phyloP scores from a whole-genome alignment of 441 rosid genomes.

The Populus hybrid region DNA sequence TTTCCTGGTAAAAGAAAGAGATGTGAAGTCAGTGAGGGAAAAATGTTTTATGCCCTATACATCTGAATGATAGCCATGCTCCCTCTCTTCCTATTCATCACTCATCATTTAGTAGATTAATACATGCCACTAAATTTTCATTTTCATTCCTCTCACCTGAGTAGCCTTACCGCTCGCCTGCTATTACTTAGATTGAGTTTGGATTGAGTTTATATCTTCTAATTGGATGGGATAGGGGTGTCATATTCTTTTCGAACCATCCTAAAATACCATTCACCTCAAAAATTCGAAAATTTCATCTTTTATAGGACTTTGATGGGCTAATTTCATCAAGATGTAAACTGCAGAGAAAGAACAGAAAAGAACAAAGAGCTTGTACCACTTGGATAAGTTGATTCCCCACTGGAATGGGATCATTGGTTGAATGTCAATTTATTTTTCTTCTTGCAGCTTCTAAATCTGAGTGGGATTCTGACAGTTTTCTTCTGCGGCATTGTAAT shows the following conservation, averaged over 20 bases:
- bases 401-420: background rate
- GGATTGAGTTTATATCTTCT: background rate
- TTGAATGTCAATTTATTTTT: conserved; percentile 1
- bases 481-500: conserved; percentile 67
- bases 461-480: conserved; percentile 64
- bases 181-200: background rate
- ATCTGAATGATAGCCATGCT: no score
- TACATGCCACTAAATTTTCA: background rate
- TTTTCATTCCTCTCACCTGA: background rate
- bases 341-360: background rate
- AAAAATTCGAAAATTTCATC: background rate
- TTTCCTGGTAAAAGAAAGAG: background rate
- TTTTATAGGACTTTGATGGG: background rate
- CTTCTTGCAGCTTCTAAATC: conserved; percentile 45
- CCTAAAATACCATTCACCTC: background rate
- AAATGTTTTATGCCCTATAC: background rate
- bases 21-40: background rate
- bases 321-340: background rate
- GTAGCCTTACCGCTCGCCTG: background rate
- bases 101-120: background rate
- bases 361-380: background rate
- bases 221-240: background rate
- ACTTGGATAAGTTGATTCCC: background rate
- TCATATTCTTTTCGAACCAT: background rate
- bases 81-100: background rate